Evolutionary conservation across 768 basidiomycete species (phyloP).

Genomic region (Filobasidium wieringae): DNA sequence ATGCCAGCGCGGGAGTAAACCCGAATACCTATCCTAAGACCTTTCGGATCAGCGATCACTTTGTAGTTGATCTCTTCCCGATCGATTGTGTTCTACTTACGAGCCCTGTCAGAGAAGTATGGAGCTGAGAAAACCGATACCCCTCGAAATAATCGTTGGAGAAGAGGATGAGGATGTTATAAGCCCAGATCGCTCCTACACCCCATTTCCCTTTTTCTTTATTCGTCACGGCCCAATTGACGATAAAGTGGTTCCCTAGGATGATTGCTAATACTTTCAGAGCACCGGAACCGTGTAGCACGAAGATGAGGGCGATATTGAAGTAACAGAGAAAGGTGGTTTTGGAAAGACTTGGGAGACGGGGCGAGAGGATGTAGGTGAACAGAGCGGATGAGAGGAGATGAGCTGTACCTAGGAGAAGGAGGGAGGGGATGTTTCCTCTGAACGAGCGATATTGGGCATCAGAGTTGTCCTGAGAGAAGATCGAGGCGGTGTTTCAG

Average conservation of each 20-base stretch:
- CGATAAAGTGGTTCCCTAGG: conserved; percentile 55
- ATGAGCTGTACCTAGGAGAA: conserved; percentile 47
- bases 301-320: conserved; percentile 48
- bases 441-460: conserved; percentile 81
- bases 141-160: conserved; percentile 64
- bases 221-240: conserved; percentile 39
- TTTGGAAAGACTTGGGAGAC: background rate
- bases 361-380: conserved; percentile 3
- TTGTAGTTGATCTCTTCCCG: conserved; percentile 16
- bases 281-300: conserved; percentile 67
- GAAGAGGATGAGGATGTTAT: conserved; percentile 64
- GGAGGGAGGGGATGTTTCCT: conserved; percentile 58
- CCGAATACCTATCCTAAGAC: conserved; percentile 40
- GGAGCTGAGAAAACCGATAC: conserved; percentile 57
- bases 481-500: background rate
- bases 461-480: conserved; percentile 74
- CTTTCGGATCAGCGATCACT: conserved; percentile 44
- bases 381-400: conserved; percentile 53
- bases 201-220: conserved; percentile 44
- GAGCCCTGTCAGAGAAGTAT: conserved; percentile 49
- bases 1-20: conserved; percentile 84
- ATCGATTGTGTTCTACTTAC: no score
- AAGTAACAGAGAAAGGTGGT: conserved; percentile 13
- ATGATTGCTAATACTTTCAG: conserved; percentile 69
- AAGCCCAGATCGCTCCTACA: conserved; percentile 51